Evolutionary conservation across 441 rosid species (phyloP).

Genomic region (Populus hybrid): DNA sequence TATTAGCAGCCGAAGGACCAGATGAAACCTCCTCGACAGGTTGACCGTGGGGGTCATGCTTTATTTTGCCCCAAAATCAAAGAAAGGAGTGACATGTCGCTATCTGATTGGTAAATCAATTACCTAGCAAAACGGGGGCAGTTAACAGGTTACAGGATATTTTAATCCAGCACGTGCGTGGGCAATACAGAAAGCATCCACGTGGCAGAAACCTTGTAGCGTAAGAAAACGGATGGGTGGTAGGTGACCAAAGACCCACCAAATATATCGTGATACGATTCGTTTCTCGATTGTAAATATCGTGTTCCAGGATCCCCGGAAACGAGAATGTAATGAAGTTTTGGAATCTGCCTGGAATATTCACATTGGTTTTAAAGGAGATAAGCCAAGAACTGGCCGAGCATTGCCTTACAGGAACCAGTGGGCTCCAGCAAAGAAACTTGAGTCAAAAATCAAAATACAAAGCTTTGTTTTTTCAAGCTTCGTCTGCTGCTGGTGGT

Average conservation of each 20-base stretch:
- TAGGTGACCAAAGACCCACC: constrained; percentile 19
- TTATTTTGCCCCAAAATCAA: neutral
- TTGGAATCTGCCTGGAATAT: neutral
- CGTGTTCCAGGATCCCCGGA: constrained; percentile 7
- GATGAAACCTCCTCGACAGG: neutral
- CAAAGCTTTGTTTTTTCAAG: too few species aligned
- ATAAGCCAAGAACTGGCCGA: neutral
- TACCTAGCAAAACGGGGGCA: neutral
- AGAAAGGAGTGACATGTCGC: neutral
- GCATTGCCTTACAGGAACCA: neutral
- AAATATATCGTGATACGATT: constrained; percentile 16
- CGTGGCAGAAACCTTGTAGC: constrained; percentile 8
- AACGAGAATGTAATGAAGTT: constrained; percentile 2
- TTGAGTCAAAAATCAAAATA: neutral
- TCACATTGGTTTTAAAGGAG: neutral
- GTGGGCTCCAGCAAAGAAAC: neutral
- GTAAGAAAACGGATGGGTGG: neutral
- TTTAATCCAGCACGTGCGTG: constrained; percentile 8
- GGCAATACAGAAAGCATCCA: constrained; percentile 1
- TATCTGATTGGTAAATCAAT: neutral
- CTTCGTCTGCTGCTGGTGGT: too few species aligned
- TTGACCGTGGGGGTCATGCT: neutral
- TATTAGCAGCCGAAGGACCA: neutral
- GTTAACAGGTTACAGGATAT: neutral
- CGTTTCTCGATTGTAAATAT: neutral